Base-by-base conservation (phyloP, 2,329 filamentous ascomycete genomes). In the Setomelanomma holmii region DNA sequence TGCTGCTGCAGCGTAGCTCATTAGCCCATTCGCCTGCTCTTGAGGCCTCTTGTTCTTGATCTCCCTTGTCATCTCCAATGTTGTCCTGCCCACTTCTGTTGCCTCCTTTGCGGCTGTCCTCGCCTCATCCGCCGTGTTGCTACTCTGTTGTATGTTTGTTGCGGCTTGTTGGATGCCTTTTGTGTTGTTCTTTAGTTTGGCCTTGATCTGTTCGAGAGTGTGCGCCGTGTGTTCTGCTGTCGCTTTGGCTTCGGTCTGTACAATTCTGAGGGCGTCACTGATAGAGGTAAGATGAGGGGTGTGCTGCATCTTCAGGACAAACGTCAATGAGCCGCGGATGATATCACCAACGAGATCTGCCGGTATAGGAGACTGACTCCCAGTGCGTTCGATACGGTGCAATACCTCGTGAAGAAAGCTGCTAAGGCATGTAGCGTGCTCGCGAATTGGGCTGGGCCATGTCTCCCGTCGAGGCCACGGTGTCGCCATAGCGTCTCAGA, bases 261-360 rank as follows among this genome's bases (percentile, higher is more conserved):
- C 34, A 22, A 63, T 53, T 33, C 39, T 57, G 22, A 60, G 52
- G 11, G 49, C 43, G 47, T 61, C 44, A 45, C 48, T 43, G 36
- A 63, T 17, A 1, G 48, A 21, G 30, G 24, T 44, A 24, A 61
- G 51, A 43, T 65, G 40, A 10, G 58, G 56, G 38, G 60, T 45
- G 45, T 58, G 51, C 49, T 60, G 51, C 34, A 49, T 43, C 47
- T 65, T 63, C 19, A n/a, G n/a, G n/a, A n/a, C n/a, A n/a, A n/a
- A n/a, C n/a, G n/a, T n/a, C n/a, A n/a, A n/a, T n/a, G n/a, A 59
- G 51, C 58, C 42, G 45, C 48, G 43, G 33, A 55, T 46, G 17
- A 55, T 49, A 30, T 53, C 40, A 14, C 42, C 21, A 12, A 45
- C 34, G 17, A 56, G n/a, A 38, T 61, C 56, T 55, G 50, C 58